Evolutionary conservation across 225 moss, liverwort and hornwort species (phyloP).

Genomic region (Asterella californica): DNA sequence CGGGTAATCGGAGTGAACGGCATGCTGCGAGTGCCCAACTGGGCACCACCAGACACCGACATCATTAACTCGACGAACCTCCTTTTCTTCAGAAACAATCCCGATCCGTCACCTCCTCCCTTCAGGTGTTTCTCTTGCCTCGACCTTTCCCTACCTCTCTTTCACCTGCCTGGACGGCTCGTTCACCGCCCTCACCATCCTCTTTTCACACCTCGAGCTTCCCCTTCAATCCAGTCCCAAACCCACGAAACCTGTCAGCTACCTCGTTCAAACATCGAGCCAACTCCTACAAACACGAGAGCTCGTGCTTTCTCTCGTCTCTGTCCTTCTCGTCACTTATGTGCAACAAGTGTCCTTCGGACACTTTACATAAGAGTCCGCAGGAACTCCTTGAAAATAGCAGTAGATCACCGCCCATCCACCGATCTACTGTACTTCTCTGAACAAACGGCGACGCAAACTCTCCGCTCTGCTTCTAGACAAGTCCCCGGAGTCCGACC

Average conservation of each 20-base stretch:
- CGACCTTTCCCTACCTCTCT: neutral
- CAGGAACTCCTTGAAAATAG: neutral
- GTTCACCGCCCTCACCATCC: slow-evolving; percentile 4
- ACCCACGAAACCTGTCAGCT: neutral
- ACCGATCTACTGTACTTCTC: too few relatives aligned
- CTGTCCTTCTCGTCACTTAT: too few relatives aligned
- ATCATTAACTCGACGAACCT: slow-evolving; percentile 25
- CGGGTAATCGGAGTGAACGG: slow-evolving; percentile 51
- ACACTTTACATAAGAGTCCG: neutral
- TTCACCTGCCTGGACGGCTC: neutral
- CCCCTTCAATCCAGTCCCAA: neutral
- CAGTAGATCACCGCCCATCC: neutral
- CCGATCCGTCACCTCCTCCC: neutral
- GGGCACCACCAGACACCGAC: slow-evolving; percentile 35
- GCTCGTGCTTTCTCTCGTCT: neutral
- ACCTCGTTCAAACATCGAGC: neutral
- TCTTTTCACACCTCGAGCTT: neutral
- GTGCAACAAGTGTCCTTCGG: neutral
- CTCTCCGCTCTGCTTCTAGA: neutral
- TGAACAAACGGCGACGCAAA: neutral
- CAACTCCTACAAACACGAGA: neutral
- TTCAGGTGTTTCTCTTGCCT: neutral
- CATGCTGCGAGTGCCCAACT: slow-evolving; percentile 29
- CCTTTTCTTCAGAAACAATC: neutral
- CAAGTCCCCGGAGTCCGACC: too few relatives aligned